A percentile compares a stretch with the other conserved stretches of the same genome.
phyloP scores from a whole-genome alignment of 1,284 basidiomycete genomes.

The Melampsora larici-populina region DNA sequence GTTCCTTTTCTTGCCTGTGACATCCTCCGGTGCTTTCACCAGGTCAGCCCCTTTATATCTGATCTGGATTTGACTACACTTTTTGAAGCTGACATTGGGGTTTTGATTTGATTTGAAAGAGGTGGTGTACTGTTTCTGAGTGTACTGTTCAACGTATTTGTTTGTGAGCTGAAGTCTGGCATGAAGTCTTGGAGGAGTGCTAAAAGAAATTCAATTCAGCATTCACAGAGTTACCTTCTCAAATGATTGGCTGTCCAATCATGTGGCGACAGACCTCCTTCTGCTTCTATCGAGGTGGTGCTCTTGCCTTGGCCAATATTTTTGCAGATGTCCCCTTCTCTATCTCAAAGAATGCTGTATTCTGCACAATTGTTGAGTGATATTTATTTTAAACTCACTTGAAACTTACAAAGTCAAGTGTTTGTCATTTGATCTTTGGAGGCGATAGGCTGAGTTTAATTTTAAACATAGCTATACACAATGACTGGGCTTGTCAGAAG shows the following conservation, averaged over 20 bases:
- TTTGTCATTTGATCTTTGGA: no score
- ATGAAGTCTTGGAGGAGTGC: not conserved
- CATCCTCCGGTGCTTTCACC: conserved; percentile 77
- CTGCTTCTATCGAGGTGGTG: conserved; percentile 74
- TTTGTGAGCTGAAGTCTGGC: conserved; percentile 49
- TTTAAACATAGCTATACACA: not conserved
- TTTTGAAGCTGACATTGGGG: no score
- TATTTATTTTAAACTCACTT: conserved; percentile 42
- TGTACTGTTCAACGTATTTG: conserved; percentile 69
- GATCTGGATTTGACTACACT: no score
- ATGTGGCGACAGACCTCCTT: no score
- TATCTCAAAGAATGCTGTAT: conserved; percentile 57
- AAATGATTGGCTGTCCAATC: conserved; percentile 70
- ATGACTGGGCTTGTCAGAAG: conserved; percentile 48
- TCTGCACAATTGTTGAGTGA: conserved; percentile 57
- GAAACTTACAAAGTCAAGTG: no score
- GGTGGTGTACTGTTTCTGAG: conserved; percentile 54
- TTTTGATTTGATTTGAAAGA: no score
- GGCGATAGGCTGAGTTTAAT: no score
- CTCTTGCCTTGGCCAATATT: conserved; percentile 65
- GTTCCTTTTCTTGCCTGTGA: conserved; percentile 69
- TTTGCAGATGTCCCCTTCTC: conserved; percentile 58
- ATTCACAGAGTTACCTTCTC: conserved; percentile 57
- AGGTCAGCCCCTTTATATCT: conserved; percentile 53
- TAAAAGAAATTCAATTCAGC: conserved; percentile 53